Conservation (phyloP, 1,139 yeast species). For the Zygotorulaspora mrakii region DNA sequence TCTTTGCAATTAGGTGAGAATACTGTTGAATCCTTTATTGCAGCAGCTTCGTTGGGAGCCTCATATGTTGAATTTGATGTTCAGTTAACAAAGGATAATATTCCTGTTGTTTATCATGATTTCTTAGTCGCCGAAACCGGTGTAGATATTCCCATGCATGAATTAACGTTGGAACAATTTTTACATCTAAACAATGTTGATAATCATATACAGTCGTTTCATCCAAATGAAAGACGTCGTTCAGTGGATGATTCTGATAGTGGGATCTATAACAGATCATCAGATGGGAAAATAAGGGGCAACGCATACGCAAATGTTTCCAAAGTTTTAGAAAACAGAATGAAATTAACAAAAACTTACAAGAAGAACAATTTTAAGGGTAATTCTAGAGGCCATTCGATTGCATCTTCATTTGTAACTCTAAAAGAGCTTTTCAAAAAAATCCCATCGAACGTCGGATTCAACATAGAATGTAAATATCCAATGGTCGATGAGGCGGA, state of each 20-base stretch:
- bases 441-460: conserved; percentile 80
- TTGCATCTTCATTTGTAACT: conserved; percentile 90
- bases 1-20: conserved; percentile 94
- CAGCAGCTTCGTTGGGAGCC: conserved; percentile 94
- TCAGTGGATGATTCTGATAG: conserved; percentile 22
- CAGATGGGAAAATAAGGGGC: conserved; percentile 12
- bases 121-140: conserved; percentile 95
- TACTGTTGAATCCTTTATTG: conserved; percentile 90
- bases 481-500: conserved; percentile 96
- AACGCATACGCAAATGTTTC: conserved; percentile 14
- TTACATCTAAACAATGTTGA: conserved; percentile 51
- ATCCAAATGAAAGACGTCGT: conserved; percentile 19
- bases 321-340: conserved; percentile 52
- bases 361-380: conserved; percentile 87
- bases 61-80: conserved; percentile 95
- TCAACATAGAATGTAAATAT: conserved; percentile 90
- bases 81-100: conserved; percentile 86
- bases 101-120: conserved; percentile 94
- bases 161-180: conserved; percentile 85
- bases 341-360: conserved; percentile 85
- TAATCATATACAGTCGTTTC: conserved; percentile 16
- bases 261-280: conserved; percentile 14
- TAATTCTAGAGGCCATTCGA: conserved; percentile 80
- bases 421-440: conserved; percentile 78
- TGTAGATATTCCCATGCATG: conserved; percentile 94